Evolutionary conservation across 257 asterid genomes (phyloP), one percentile per base, ranked within the genome.

Genomic region (Verbascum thapsus): DNA sequence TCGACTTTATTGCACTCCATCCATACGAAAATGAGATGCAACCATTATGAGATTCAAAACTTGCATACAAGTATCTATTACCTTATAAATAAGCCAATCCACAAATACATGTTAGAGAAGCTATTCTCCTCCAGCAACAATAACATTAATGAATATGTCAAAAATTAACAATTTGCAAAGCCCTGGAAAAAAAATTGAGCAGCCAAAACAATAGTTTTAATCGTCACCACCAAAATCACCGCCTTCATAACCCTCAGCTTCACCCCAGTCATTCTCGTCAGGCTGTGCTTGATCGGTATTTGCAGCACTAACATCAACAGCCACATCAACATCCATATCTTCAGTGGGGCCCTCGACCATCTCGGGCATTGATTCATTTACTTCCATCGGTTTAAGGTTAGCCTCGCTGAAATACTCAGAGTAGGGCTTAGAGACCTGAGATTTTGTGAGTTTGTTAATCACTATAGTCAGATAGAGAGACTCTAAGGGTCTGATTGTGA

Each of bases 401-500:
- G 67, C 71, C 3, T 84, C 85, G 22, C 78, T 75, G 78, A 91
- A 88, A 73, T 78, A 86, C 40, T 88, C 78, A 0, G 58, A 16
- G 62, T 84, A 91, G n/a, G 98, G 98, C 80, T 88, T 86, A 17
- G 94, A 76, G 38, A 91, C 96, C 98, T 90, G 84, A 61, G 55
- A 47, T 42, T 44, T 62, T 39, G 42, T n/a, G 12, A 43, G 32
- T 35, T 30, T 4, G 69, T 71, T 16, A 47, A 37, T 42, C 57
- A 7, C 18, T 7, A 42, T 22, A 8, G 10, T 17, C 13, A 34
- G n/a, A n/a, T n/a, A n/a, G n/a, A n/a, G n/a, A n/a, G n/a, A n/a
- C n/a, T n/a, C n/a, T n/a, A n/a, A n/a, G n/a, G n/a, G n/a, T n/a
- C n/a, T n/a, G n/a, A n/a, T n/a, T n/a, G n/a, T n/a, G n/a, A n/a